phyloP scores from a whole-genome alignment of 176 grass and related monocot species.

The Eleusine coracana region DNA sequence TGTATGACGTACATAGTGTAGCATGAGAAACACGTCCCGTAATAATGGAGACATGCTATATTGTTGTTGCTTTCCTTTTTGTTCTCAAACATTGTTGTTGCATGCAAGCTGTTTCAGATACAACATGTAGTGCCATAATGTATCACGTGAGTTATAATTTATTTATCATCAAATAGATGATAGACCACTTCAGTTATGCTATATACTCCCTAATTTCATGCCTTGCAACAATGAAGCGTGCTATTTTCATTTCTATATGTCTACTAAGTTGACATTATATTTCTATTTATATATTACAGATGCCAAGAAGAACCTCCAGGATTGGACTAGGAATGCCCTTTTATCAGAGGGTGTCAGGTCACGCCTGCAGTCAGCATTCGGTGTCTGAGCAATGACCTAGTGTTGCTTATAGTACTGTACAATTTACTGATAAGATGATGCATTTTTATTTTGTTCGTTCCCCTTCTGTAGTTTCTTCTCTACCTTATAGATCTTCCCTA shows the following conservation, averaged over 20 bases:
- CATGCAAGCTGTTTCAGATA: background rate
- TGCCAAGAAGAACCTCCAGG: constrained; percentile 89
- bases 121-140: too few species aligned
- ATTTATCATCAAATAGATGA: constrained; percentile 15
- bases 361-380: constrained; percentile 79
- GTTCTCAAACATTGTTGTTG: background rate
- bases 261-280: background rate
- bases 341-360: constrained; percentile 70
- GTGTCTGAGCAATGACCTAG: constrained; percentile 43
- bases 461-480: background rate
- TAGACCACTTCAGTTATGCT: background rate
- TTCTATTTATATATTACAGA: constrained; percentile 57
- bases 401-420: constrained; percentile 24
- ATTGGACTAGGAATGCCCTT: constrained; percentile 60
- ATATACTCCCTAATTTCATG: background rate
- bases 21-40: background rate
- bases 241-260: background rate
- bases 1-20: background rate
- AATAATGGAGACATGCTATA: background rate
- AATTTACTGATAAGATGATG: constrained; percentile 23
- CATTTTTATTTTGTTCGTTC: constrained; percentile 15
- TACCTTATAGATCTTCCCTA: background rate
- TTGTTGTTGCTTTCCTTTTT: constrained; percentile 1
- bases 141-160: background rate
- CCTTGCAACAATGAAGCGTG: background rate